Conservation (phyloP, 2,329 filamentous ascomycete species). For the Penicillium frequentans region DNA sequence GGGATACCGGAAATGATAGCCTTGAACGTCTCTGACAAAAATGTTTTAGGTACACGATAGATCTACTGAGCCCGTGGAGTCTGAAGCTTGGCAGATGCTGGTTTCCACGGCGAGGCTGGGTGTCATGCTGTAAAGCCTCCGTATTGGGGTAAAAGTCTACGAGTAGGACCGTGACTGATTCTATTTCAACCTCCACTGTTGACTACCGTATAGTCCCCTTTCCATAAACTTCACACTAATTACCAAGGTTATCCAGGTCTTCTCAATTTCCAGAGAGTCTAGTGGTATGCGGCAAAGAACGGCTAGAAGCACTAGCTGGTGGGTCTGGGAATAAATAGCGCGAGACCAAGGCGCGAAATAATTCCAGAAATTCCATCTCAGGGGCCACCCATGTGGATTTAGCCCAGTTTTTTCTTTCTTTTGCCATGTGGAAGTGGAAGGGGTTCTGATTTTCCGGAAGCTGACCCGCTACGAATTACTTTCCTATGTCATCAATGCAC, state of each 20-base stretch:
- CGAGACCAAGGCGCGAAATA: slow-evolving; percentile 1
- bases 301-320: slow-evolving; percentile 31
- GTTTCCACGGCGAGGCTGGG: background rate
- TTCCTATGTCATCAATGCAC: background rate
- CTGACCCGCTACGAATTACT: background rate
- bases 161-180: slow-evolving; percentile 3
- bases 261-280: background rate
- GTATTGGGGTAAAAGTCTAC: background rate
- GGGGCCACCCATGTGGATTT: slow-evolving; percentile 8
- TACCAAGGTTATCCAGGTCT: background rate
- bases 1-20: background rate
- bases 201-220: background rate
- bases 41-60: background rate
- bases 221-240: background rate
- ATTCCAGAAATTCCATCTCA: slow-evolving; percentile 24
- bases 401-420: background rate
- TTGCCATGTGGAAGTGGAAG: background rate
- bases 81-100: background rate
- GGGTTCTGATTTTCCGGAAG: background rate
- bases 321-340: slow-evolving; percentile 19
- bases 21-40: background rate
- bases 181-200: background rate
- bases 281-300: slow-evolving; percentile 15
- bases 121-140: background rate
- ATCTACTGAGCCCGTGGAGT: too few relatives aligned